A percentile compares a stretch with the other conserved stretches of the same genome.
Conservation (phyloP, 2,329 filamentous ascomycete species). For the Emergomyces pasteurianus region DNA sequence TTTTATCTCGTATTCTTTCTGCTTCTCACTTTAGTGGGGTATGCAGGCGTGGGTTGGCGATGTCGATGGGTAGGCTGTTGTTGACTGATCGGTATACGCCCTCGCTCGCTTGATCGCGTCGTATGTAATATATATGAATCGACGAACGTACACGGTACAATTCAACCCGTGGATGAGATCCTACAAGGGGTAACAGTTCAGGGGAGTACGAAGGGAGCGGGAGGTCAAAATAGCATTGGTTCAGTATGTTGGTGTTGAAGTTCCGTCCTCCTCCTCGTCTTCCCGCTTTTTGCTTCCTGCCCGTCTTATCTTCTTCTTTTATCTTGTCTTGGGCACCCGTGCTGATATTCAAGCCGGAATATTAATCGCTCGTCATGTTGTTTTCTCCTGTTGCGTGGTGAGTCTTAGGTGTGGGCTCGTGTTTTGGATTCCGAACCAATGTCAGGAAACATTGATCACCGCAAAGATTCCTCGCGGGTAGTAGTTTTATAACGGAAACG, state of each 20-base stretch:
- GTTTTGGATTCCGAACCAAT: background rate
- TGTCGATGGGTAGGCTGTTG: background rate
- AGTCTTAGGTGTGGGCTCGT: background rate
- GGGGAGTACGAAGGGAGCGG: background rate
- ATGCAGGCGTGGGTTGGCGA: background rate
- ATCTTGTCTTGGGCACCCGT: background rate
- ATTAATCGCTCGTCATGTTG: background rate
- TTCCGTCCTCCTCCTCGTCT: background rate
- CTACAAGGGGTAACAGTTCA: background rate
- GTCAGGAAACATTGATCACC: background rate
- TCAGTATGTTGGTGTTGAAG: background rate
- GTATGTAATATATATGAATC: background rate
- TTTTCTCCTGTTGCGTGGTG: background rate
- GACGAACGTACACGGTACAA: background rate
- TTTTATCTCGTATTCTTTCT: background rate
- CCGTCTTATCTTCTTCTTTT: background rate
- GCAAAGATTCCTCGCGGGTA: background rate
- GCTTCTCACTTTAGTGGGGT: background rate
- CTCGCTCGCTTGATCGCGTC: background rate
- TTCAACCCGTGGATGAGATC: background rate
- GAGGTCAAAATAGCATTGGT: background rate
- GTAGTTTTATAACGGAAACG: background rate
- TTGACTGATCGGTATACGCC: background rate
- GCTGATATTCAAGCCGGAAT: background rate
- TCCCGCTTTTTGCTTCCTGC: background rate